Conservation (phyloP, 148 eudicot species). For the Selenicereus undatus region DNA sequence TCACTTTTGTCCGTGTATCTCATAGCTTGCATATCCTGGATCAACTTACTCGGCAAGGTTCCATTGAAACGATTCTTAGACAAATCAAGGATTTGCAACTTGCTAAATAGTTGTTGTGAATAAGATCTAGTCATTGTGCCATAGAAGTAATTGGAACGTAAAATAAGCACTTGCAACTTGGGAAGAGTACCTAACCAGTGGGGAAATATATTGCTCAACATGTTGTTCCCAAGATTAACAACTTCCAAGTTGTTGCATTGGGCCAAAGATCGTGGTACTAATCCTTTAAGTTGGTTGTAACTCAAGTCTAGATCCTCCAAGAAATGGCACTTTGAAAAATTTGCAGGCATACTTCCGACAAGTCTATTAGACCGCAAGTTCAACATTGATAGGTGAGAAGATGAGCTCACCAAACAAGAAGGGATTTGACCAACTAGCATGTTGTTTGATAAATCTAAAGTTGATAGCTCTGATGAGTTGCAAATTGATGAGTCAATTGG, state of each 20-base stretch:
- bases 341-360: too few species aligned
- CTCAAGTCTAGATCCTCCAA: neutral
- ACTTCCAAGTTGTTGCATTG: neutral
- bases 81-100: slow-evolving; percentile 7
- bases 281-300: slow-evolving; percentile 14
- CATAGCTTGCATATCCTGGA: neutral
- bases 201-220: slow-evolving; percentile 11
- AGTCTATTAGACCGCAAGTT: neutral
- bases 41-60: neutral
- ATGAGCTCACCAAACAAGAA: too few species aligned
- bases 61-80: neutral
- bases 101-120: neutral
- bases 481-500: too few species aligned
- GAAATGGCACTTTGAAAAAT: neutral
- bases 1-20: neutral
- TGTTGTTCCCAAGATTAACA: slow-evolving; percentile 16
- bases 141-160: neutral
- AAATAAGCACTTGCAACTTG: neutral
- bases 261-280: slow-evolving; percentile 11
- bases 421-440: too few species aligned
- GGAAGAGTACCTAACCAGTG: slow-evolving; percentile 12
- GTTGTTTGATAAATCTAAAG: too few species aligned
- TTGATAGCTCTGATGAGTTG: too few species aligned
- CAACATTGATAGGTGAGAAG: neutral
- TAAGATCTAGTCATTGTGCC: neutral